Base-by-base conservation (phyloP, 129 eudicot species). In the Rutidosis leptorrhynchoides region DNA sequence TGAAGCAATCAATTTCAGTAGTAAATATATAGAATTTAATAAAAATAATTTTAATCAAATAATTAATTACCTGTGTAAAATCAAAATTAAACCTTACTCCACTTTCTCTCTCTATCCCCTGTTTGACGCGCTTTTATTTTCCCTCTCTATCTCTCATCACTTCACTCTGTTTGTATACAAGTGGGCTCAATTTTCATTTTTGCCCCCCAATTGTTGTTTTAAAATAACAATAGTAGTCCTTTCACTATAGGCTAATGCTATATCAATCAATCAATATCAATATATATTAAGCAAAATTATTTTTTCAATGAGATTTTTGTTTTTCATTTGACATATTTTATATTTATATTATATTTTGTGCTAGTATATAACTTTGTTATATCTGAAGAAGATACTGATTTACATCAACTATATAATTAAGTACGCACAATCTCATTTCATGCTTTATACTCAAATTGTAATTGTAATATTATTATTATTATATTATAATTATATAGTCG, bases 11-110 rank as follows among this genome's bases (percentile, higher is more conserved):
- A 58, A 74, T 65, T 66, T 74, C 53, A 74, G 33, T 24, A 29
- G 56, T 58, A 46, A 46, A 65, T n/a, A 62, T 63, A 19, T n/a
- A 16, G 2, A 53, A 20, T 52, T 52, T 54, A 7, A 15, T 49
- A n/a, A n/a, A 10, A n/a, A 5, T n/a, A 6, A 43, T 43, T 43
- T 12, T 2, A 16, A 0, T 49, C 19, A 5, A 49, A 49, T 49
- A 4, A 48, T 4, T n/a, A 48, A 5, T n/a, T 17, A 49, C 55
- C 22, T 49, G 8, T 73, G 77, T 63, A 61, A 61, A 6, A 57
- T 69, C 55, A 74, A 67, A 74, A 74, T 74, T 62, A 66, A 74
- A 67, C 52, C 37, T 23, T 42, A 30, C 43, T 58, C 40, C 62
- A 30, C 48, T 48, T 28, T 61, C 61, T 30, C 62, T 30, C 72